Base-by-base conservation (phyloP, 2,329 filamentous ascomycete genomes). In the Ophiocordyceps sinensis region DNA sequence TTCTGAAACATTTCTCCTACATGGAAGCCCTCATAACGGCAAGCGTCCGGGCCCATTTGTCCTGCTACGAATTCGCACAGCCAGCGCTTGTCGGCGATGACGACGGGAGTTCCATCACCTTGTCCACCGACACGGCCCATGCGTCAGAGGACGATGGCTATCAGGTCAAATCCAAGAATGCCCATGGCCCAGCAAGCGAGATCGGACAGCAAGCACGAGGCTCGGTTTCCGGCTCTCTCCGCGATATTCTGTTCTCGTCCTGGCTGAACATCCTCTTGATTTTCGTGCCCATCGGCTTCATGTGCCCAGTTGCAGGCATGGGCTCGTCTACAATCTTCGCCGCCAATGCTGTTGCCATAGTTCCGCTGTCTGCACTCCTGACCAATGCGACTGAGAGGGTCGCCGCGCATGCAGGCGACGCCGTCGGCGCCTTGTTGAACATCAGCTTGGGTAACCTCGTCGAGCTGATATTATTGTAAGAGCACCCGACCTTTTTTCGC, bases 201-300 rank as follows among this genome's bases (percentile, higher is more conserved):
- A 12, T 32, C 4, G 21, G 7, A 4, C 15, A 10, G 9, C 14
- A 19, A 9, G 26, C 34, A 30, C 26, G 17, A 19, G 34, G 28
- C 17, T 15, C 39, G 3, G 14, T 30, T 34, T 9, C 29, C 19
- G 30, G 39, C 13, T 30, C 36, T 13, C 48, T 60, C 8, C 48
- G 46, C 31, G 49, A 51, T 26, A 59, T 53, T 19, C 34, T 62
- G 10, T 50, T 53, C 21, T 53, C 52, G 0, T 60, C 58, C 51
- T 77, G 71, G 64, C 59, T 85, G 58, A 85, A 85, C 49, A 49
- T 77, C 37, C 61, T 85, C 38, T 66, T 85, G 39, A 57, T 84
- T 31, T 84, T 84, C 50, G 78, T 85, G n/a, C 81, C 81, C 2
- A 63, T 80, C 37, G 81, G 79, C 45, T 75, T 84, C 36, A 71